Base-by-base conservation (phyloP, 2,329 filamentous ascomycete genomes). In the Cordyceps pruinosa region DNA sequence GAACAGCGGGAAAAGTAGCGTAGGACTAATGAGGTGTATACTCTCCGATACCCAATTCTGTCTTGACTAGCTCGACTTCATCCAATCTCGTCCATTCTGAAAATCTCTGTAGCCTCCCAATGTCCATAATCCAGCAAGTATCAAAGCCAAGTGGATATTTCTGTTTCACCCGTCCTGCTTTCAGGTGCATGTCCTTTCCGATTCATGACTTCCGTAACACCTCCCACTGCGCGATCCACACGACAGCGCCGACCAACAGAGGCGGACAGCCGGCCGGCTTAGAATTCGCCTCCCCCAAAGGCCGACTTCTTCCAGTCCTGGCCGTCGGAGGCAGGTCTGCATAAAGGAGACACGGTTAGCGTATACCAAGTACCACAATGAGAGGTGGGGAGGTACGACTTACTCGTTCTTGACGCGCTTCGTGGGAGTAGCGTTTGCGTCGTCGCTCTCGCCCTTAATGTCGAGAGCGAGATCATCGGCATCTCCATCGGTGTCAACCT, bases 391-490 rank as follows among this genome's bases (percentile, higher is more conserved):
- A 10, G 13, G 21, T 15, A 26, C n/a, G 8, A 28, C 54, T 32
- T 44, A 55, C 45, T 58, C 50, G 3, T 30, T 48, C 56, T 62
- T 64, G n/a, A 48, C 17, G 12, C 58, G 65, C 64, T 73, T 73
- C 23, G 54, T 30, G 3, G 60, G 60, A 13, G 25, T 49, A 10
- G 15, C 34, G 52, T 44, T 44, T 56, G 19, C 62, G 17, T 64
- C 62, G 15, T 63, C 63, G 7, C 61, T 59, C 4, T 66, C 66
- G 0, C 66, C 66, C 2, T 67, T 66, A 1, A 66, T 25, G 9
- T 34, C 21, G 23, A 13, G 26, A 7, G 19, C 37, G 15, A 56
- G 54, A 15, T 56, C 54, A 8, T 62, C 41, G 10, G 41, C 53
- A 4, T 62, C 46, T 5, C 62, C 60, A 42, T 64, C 64, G 32